These are phyloP conservation scores for Hemileccinum impolitum DNA, from an alignment of 768 basidiomycete species.

Conservation along the genomic window DNA sequence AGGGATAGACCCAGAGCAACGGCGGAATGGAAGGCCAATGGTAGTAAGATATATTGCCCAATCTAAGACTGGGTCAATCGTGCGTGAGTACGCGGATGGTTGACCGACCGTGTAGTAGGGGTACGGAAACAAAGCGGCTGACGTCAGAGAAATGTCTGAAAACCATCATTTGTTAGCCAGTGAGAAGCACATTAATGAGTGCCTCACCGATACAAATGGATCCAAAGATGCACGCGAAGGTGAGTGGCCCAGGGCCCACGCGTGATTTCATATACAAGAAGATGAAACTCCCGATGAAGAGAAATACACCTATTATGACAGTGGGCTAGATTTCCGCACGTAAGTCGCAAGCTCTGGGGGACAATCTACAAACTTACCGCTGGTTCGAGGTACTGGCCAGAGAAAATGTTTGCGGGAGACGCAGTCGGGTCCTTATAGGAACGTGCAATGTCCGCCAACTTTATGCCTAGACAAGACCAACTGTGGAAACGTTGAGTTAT, in stretches of 20 bases:
- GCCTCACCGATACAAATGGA: conserved; percentile 57
- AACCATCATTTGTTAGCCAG: background rate
- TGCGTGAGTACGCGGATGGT: background rate
- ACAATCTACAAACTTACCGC: conserved; percentile 26
- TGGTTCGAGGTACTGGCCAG: conserved; percentile 57
- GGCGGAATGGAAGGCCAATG: conserved; percentile 56
- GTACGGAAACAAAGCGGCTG: conserved; percentile 59
- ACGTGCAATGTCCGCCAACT: conserved; percentile 57
- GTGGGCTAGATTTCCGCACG: conserved; percentile 41
- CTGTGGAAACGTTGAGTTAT: conserved; percentile 30
- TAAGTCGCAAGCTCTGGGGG: background rate
- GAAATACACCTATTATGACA: conserved; percentile 56
- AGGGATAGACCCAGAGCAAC: conserved; percentile 51
- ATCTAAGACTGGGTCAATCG: conserved; percentile 30
- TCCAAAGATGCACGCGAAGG: conserved; percentile 52
- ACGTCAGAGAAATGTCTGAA: conserved; percentile 58
- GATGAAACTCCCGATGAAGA: conserved; percentile 56
- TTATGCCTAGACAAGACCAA: conserved; percentile 66
- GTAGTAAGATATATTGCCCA: conserved; percentile 52
- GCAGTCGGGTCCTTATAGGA: conserved; percentile 38
- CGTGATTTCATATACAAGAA: conserved; percentile 60
- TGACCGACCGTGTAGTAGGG: conserved; percentile 51
- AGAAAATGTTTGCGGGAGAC: conserved; percentile 36
- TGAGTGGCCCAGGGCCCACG: conserved; percentile 61
- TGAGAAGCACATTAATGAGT: background rate